phyloP scores from a whole-genome alignment of 805 yeast genomes.

The Wickerhamomyces hampshirensis region DNA sequence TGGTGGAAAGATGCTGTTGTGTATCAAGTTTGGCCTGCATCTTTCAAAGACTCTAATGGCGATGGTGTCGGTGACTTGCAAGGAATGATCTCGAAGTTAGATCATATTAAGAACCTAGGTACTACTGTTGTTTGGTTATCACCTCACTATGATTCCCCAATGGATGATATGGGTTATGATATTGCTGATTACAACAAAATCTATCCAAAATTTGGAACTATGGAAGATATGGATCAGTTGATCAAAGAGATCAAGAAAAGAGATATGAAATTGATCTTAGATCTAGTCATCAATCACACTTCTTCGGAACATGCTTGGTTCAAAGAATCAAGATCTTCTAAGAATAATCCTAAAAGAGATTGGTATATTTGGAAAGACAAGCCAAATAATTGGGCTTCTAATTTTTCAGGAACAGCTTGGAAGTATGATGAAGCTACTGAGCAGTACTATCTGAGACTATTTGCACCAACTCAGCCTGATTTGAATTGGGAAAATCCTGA shows the following conservation, averaged over 20 bases:
- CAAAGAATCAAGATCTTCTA: slow-evolving; percentile 47
- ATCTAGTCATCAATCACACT: slow-evolving; percentile 56
- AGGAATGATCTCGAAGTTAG: slow-evolving; percentile 48
- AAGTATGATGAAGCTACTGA: slow-evolving; percentile 46
- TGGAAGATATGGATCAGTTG: slow-evolving; percentile 46
- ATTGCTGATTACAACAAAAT: slow-evolving; percentile 49
- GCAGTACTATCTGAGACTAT: slow-evolving; percentile 51
- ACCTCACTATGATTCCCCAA: slow-evolving; percentile 56
- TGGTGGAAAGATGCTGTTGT: slow-evolving; percentile 57
- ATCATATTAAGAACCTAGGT: slow-evolving; percentile 46
- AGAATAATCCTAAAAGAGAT: slow-evolving; percentile 50
- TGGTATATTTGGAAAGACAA: slow-evolving; percentile 55
- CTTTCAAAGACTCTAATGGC: slow-evolving; percentile 52
- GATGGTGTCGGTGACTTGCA: slow-evolving; percentile 57
- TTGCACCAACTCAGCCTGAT: slow-evolving; percentile 54
- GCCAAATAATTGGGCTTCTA: slow-evolving; percentile 56
- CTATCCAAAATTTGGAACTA: slow-evolving; percentile 48
- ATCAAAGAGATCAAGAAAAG: slow-evolving; percentile 42
- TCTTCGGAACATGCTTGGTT: slow-evolving; percentile 55
- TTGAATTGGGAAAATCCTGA: slow-evolving; percentile 53
- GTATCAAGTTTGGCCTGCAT: slow-evolving; percentile 59
- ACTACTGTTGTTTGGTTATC: slow-evolving; percentile 52
- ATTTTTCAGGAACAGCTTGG: slow-evolving; percentile 56
- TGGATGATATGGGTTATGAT: slow-evolving; percentile 61
- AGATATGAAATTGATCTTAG: slow-evolving; percentile 48